Evolutionary conservation across 352 stramenopile species (phyloP), one percentile per base, ranked within the genome.

Genomic region (Globisporangium spinosum): DNA sequence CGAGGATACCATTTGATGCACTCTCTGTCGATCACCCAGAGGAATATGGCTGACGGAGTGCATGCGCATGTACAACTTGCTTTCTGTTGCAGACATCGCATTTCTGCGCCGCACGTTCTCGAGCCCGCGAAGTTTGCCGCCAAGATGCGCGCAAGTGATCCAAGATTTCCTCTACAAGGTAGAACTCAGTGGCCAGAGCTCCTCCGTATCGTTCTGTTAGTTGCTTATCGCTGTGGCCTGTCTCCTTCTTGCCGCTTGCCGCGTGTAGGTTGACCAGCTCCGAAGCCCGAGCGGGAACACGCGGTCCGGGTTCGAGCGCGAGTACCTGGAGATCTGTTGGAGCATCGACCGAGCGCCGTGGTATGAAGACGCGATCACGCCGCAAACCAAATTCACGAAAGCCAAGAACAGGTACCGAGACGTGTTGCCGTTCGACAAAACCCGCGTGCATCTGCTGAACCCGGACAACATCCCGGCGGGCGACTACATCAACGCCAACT

Each of bases 401-500:
- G 64, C 68, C 23, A 93, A 93, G 65, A 95, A 95, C 66, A 80
- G 87, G 51, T 95, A 95, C 68, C 62, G 73, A 32, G 85, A 94
- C 64, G 85, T 95, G 32, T 47, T 95, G 10, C 87, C 87, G 32
- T 89, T 90, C 63, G 84, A 93, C 25, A 72, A 78, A 38, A 93
- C 85, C 27, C 82, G 83, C 2, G 85, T 94, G n/a, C 75, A 75
- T 62, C 70, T 94, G 27, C 53, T 67, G 25, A 64, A 70, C 27
- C 20, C 65, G 12, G 43, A 29, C 3, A 53, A 69, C 27, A 58
- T n/a, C 7, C 51, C 64, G n/a, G 60, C 45, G 13, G 77, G 83
- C 27, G 79, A 89, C 71, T 93, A 93, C 54, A 89, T 93, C 70
- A 93, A 93, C 58, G 85, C 83, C 45, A 91, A 89, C 69, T 79